phyloP scores from a whole-genome alignment of 202 grass and related monocot species.

The Thinopyrum obtusiflorum region DNA sequence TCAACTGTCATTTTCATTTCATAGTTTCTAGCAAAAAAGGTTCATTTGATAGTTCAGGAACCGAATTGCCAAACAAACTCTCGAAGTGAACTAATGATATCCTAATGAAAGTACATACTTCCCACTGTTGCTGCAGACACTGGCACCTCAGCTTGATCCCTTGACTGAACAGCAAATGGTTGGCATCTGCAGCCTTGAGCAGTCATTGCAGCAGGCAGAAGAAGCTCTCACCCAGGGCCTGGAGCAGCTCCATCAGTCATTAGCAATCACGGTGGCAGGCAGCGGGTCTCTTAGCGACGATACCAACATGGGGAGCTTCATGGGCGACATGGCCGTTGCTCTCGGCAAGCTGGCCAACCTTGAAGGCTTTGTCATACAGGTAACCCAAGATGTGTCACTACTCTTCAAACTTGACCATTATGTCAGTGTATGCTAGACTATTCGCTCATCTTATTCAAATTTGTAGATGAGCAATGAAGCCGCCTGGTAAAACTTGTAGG shows the following conservation, averaged over 20 bases:
- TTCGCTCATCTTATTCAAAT: slow-evolving; percentile 7
- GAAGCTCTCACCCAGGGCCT: slow-evolving; percentile 94
- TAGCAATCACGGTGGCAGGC: slow-evolving; percentile 48
- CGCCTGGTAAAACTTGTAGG: neutral
- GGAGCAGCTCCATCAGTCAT: slow-evolving; percentile 74
- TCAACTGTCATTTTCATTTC: neutral
- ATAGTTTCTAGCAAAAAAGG: neutral
- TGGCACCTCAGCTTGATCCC: slow-evolving; percentile 72
- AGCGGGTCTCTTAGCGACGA: slow-evolving; percentile 46
- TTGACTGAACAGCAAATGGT: slow-evolving; percentile 79
- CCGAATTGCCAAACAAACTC: neutral
- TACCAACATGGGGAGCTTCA: slow-evolving; percentile 53
- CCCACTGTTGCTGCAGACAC: slow-evolving; percentile 43
- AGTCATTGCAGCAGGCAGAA: slow-evolving; percentile 87
- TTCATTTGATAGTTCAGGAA: neutral
- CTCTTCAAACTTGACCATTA: neutral
- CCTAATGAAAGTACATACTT: neutral
- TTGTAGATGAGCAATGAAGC: neutral
- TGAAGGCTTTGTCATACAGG: slow-evolving; percentile 90
- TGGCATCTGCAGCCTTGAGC: slow-evolving; percentile 71
- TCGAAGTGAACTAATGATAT: neutral
- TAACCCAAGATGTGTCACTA: slow-evolving; percentile 18
- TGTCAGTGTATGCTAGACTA: neutral
- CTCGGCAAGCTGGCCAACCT: slow-evolving; percentile 75
- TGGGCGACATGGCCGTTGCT: slow-evolving; percentile 83